Conservation (phyloP, 768 basidiomycete species). For the Antrodiella citrinella region DNA sequence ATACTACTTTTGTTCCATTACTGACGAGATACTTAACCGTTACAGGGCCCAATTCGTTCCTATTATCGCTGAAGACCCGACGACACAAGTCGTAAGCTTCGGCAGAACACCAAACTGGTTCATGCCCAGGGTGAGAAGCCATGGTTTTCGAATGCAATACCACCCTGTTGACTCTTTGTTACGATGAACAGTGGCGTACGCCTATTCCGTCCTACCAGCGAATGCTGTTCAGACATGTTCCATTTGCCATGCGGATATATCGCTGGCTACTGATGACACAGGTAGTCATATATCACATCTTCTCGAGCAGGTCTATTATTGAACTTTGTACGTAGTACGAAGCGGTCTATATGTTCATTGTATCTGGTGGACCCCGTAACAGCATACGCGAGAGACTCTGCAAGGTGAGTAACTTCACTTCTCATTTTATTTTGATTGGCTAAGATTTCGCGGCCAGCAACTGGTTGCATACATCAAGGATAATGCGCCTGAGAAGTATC, state of each 20-base stretch:
- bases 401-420: not conserved
- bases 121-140: conserved; percentile 12
- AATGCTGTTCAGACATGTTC: conserved; percentile 16
- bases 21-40: no score
- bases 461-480: conserved; percentile 13
- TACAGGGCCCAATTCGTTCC: conserved; percentile 23
- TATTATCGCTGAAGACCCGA: conserved; percentile 13
- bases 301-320: not conserved
- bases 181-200: conserved; percentile 7
- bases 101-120: conserved; percentile 22
- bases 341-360: not conserved
- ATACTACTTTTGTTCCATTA: not conserved
- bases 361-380: not conserved
- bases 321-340: not conserved
- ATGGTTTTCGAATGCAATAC: not conserved
- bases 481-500: conserved; percentile 22
- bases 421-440: no score
- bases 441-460: conserved; percentile 1
- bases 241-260: conserved; percentile 4
- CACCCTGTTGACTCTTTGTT: no score
- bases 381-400: not conserved
- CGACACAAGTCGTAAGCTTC: conserved; percentile 21
- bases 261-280: conserved; percentile 6
- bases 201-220: conserved; percentile 1
- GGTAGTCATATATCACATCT: conserved; percentile 2